Conservation (phyloP, 2,329 filamentous ascomycete genomes). For the Ceratocystiopsis brevicomis region DNA sequence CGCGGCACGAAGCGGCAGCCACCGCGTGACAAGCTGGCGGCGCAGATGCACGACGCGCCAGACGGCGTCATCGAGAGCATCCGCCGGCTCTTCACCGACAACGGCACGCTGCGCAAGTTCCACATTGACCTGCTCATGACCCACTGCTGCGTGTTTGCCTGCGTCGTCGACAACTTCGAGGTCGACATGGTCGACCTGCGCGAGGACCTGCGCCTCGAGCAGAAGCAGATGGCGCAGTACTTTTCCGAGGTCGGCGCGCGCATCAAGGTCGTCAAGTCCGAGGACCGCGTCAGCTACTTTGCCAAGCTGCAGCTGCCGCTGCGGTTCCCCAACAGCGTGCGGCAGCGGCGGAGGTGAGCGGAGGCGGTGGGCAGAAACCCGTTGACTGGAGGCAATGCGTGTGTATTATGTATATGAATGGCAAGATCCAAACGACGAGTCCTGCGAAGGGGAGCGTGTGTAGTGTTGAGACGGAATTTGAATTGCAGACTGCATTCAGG, state of each 20-base stretch:
- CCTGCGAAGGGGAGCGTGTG: too few relatives aligned
- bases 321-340: conserved; percentile 50
- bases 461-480: too few relatives aligned
- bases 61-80: conserved; percentile 47
- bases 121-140: conserved; percentile 54
- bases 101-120: conserved; percentile 47
- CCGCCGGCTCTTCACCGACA: conserved; percentile 48
- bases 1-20: conserved; percentile 33
- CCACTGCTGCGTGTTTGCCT: conserved; percentile 51
- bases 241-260: conserved; percentile 59
- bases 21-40: conserved; percentile 40
- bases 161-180: conserved; percentile 55
- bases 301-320: conserved; percentile 62
- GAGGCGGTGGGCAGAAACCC: not conserved
- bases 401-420: too few relatives aligned
- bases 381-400: too few relatives aligned
- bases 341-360: conserved; percentile 5
- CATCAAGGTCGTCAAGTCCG: conserved; percentile 39
- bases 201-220: conserved; percentile 53
- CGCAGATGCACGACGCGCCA: conserved; percentile 36
- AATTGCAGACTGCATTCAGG: too few relatives aligned
- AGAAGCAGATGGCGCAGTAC: conserved; percentile 51
- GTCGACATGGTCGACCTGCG: conserved; percentile 51
- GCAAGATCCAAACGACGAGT: too few relatives aligned
- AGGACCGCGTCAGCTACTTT: conserved; percentile 34